Evolutionary conservation across 2,329 filamentous ascomycete genomes (phyloP), one percentile per base, ranked within the genome.

Genomic region (Colletotrichum godetiae): DNA sequence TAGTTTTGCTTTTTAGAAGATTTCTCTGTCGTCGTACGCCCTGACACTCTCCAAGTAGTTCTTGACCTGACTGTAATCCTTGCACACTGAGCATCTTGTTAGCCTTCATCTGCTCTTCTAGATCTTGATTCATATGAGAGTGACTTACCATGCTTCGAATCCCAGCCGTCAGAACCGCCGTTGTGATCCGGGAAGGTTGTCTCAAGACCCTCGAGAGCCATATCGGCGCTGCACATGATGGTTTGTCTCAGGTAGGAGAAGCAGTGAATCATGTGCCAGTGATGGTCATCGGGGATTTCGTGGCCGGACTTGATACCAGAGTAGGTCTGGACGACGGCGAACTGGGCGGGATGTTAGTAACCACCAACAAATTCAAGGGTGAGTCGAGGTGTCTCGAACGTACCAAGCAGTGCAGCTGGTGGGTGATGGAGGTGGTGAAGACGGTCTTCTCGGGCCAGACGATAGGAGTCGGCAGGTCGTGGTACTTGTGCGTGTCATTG

Each of bases 181-280:
- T 86, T 86, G 75, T 86, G 80, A 70, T 86, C 84, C 1, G 84
- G 84, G 71, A 86, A 86, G 1, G 85, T 86, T 2, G 85, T 86
- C 77, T 85, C 84, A 15, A 82, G 81, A 46, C 84, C 84, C 78
- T 87, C 85, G 58, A 86, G 78, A 1, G 84, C 84, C 72, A 84
- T 85, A 73, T 87, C 85, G 64, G 84, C 82, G 33, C 79, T 82
- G 77, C 85, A 87, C 81, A 86, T 82, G 72, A 87, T 83, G 52
- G 83, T 83, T 77, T 87, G 83, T 12, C 85, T 80, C 78, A 87
- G 82, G 77, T 87, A 87, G 76, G 84, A 83, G 77, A 86, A 85
- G 80, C 85, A 87, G 79, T 87, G 85, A 66, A 84, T 83, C 80
- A 87, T 84, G 78, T 87, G 85, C 82, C 74, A 85, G 77, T 86